phyloP scores from a whole-genome alignment of 2,329 filamentous ascomycete genomes.

The Cadophora malorum region DNA sequence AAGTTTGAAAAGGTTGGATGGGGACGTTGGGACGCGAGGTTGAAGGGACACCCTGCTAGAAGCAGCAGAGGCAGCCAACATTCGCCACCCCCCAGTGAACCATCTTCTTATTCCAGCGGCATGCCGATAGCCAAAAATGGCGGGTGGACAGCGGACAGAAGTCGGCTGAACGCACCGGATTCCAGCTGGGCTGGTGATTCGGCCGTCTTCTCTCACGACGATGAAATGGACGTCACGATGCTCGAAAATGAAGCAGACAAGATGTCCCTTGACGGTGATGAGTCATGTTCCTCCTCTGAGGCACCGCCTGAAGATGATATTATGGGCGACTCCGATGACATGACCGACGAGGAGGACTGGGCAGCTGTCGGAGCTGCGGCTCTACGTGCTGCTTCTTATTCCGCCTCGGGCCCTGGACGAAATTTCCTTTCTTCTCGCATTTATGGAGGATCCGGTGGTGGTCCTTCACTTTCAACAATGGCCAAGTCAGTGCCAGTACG shows the following conservation, averaged over 20 bases:
- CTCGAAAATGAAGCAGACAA: slow-evolving; percentile 89
- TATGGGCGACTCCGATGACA: slow-evolving; percentile 79
- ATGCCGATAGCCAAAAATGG: slow-evolving; percentile 62
- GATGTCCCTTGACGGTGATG: slow-evolving; percentile 86
- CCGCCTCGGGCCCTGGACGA: slow-evolving; percentile 59
- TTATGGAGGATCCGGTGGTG: slow-evolving; percentile 51
- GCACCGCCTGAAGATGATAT: slow-evolving; percentile 67
- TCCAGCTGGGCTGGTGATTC: slow-evolving; percentile 74
- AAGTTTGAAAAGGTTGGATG: slow-evolving; percentile 96
- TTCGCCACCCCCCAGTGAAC: slow-evolving; percentile 51
- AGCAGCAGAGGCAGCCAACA: slow-evolving; percentile 48
- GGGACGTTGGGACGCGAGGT: slow-evolving; percentile 92
- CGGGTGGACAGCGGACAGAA: slow-evolving; percentile 54
- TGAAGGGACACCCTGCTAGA: slow-evolving; percentile 66
- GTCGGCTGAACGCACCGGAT: slow-evolving; percentile 56
- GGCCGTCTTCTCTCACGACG: slow-evolving; percentile 76
- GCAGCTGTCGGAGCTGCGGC: slow-evolving; percentile 86
- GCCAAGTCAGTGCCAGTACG: slow-evolving; percentile 44
- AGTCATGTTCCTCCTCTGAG: slow-evolving; percentile 78
- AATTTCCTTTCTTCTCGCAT: slow-evolving; percentile 56
- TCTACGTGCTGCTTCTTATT: slow-evolving; percentile 72
- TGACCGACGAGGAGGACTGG: slow-evolving; percentile 97
- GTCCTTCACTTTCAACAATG: slow-evolving; percentile 40
- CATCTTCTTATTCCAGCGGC: slow-evolving; percentile 53
- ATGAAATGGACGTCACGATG: slow-evolving; percentile 67